Evolutionary conservation across 768 basidiomycete species (phyloP).

Genomic region (Suillus discolor): DNA sequence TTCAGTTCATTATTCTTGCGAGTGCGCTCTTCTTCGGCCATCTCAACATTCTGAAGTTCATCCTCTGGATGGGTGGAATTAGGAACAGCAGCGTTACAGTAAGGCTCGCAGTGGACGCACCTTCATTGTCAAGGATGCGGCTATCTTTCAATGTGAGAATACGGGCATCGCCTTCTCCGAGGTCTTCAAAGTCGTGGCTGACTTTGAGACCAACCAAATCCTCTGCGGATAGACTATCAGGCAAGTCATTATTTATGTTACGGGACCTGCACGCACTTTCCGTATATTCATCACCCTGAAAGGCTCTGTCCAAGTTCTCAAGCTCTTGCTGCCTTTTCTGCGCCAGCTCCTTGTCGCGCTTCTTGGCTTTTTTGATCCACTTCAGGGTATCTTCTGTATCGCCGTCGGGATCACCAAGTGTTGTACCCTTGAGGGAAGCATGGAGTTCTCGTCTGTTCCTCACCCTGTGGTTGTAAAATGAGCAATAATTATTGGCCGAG

Average conservation of each 20-base stretch:
- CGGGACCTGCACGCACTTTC: constrained; percentile 63
- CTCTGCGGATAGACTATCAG: constrained; percentile 44
- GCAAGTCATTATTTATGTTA: not conserved
- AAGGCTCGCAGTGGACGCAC: constrained; percentile 36
- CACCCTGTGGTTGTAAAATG: constrained; percentile 66
- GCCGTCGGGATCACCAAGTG: constrained; percentile 85
- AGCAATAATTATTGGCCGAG: constrained; percentile 30
- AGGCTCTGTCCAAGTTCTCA: constrained; percentile 79
- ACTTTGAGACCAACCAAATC: constrained; percentile 95
- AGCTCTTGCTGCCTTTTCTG: constrained; percentile 80
- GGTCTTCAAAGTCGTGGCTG: constrained; percentile 88
- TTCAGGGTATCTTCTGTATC: constrained; percentile 78
- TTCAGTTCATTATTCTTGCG: constrained; percentile 83
- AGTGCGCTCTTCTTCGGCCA: constrained; percentile 85
- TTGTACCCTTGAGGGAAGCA: constrained; percentile 88
- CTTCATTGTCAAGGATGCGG: constrained; percentile 94
- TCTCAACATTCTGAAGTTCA: constrained; percentile 93
- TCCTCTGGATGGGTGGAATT: constrained; percentile 67
- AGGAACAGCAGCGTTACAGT: not conserved
- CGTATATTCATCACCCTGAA: constrained; percentile 75
- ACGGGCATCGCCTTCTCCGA: constrained; percentile 92
- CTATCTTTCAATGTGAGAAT: constrained; percentile 98
- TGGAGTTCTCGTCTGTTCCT: constrained; percentile 93
- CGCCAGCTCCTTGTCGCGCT: constrained; percentile 86
- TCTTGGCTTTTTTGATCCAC: constrained; percentile 93